Conservation (phyloP, 257 asterid species). For the Solanum peruvianum region DNA sequence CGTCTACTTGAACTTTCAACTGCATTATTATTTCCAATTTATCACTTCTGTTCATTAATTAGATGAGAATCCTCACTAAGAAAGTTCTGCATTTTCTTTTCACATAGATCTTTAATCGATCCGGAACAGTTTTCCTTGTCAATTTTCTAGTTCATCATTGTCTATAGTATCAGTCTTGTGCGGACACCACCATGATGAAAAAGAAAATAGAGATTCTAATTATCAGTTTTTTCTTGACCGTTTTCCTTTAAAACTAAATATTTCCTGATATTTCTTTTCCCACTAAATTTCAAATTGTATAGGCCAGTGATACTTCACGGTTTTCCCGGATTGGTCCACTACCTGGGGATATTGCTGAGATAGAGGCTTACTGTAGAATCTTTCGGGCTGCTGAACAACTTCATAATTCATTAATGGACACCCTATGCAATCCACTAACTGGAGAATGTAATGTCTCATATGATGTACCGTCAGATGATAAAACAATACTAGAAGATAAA, state of each 20-base stretch:
- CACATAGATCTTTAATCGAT: neutral
- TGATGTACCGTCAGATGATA: constrained; percentile 79
- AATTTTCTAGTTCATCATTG: neutral
- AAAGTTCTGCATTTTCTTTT: neutral
- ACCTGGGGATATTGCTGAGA: constrained; percentile 98
- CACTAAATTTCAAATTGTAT: constrained; percentile 18
- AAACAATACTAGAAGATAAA: constrained; percentile 71
- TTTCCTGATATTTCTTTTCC: constrained; percentile 6
- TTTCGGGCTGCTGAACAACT: constrained; percentile 90
- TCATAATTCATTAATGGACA: constrained; percentile 85
- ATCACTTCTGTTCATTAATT: neutral
- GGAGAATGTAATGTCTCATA: constrained; percentile 91
- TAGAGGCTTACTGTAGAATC: constrained; percentile 95
- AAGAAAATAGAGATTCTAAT: neutral
- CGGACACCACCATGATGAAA: neutral
- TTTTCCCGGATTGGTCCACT: constrained; percentile 81
- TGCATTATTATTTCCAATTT: neutral
- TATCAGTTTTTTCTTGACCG: neutral
- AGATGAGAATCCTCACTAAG: neutral
- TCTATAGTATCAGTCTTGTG: neutral
- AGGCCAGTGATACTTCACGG: constrained; percentile 44
- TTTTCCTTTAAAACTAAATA: neutral
- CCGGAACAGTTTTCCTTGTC: neutral
- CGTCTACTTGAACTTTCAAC: neutral
- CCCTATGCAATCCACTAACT: constrained; percentile 83